Percentiles rank a stretch among this genome's conserved stretches.
Conservation (phyloP, 768 basidiomycete species). For the Rhodotorula graminis region DNA sequence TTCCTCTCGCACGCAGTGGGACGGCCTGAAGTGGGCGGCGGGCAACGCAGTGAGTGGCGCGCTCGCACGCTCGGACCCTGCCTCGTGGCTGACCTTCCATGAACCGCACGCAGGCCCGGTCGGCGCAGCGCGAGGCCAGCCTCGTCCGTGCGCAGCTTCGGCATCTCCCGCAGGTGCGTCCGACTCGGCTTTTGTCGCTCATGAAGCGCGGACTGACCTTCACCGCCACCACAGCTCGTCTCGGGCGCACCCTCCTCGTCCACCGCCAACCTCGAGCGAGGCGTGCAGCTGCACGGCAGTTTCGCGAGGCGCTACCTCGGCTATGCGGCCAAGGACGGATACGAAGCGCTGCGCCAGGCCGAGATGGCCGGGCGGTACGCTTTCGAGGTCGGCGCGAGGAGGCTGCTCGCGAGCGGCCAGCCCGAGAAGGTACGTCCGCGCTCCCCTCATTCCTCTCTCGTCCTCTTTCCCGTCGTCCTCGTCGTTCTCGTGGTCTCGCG, state of each 20-base stretch:
- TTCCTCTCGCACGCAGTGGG: background rate
- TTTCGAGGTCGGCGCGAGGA: background rate
- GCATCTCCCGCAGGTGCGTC: background rate
- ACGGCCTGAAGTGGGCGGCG: background rate
- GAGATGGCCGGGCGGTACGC: background rate
- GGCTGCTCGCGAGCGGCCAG: background rate
- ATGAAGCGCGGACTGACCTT: too few relatives aligned
- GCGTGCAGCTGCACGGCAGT: background rate
- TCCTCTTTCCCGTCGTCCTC: too few relatives aligned
- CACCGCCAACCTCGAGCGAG: background rate
- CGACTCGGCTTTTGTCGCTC: too few relatives aligned
- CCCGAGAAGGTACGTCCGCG: background rate
- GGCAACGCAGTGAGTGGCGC: background rate
- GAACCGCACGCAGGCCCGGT: background rate
- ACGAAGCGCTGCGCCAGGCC: background rate
- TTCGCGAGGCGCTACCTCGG: background rate
- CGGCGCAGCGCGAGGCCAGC: background rate
- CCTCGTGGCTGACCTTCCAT: background rate
- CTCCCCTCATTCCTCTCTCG: too few relatives aligned
- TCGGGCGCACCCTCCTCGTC: background rate
- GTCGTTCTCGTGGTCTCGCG: too few relatives aligned
- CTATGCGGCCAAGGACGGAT: background rate
- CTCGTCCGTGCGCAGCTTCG: background rate
- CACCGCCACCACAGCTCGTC: too few relatives aligned
- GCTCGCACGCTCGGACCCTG: too few relatives aligned